Base-by-base conservation (phyloP, 1,284 basidiomycete genomes). In the Microbotryum scabiosae region DNA sequence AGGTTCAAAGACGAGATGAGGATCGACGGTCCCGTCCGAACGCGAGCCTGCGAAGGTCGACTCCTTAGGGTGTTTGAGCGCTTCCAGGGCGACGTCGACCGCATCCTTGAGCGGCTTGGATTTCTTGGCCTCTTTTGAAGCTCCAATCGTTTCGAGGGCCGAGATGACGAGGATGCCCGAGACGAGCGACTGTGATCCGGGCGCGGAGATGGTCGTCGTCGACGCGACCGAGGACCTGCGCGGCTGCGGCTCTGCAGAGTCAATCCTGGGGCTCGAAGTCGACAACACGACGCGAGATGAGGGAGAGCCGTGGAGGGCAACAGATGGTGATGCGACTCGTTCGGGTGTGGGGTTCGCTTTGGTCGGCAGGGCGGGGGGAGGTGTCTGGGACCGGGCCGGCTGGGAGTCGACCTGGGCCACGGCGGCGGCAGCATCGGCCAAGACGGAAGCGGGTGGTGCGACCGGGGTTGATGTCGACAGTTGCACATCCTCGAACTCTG, bases 1-100 rank as follows among this genome's bases (percentile, higher is more conserved):
- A 18, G 93, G 91, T 72, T 94, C 89, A 71, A 97, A 91, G 57
- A 96, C 88, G 72, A 91, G 87, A 63, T 88, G 88, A 67, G 76
- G 75, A 46, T 71, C 69, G 64, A 70, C 54, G 14, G 63, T 63
- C 10, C 63, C 52, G 1, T 46, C 54, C 46, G 51, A 41, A 16
- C 55, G 18, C 56, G 61, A 21, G 54, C 59, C 44, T 59, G 59
- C 5, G 50, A 56, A 77, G 80, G 70, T 86, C 84, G 32, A 82
- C 82, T 52, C 82, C 85, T 72, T 77, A 52, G 86, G 84, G 32
- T 80, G 79, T 70, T 84, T 84, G 73, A 94, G 82, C 73, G 92
- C 81, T 56, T 91, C 88, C 66, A 96, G 76, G 2, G 93, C 92
- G 59, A 81, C 82, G 67, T 88, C 84, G 3, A 88, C 84, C 57